phyloP scores from a whole-genome alignment of 352 stramenopile genomes.

The Phytophthora brassicae region DNA sequence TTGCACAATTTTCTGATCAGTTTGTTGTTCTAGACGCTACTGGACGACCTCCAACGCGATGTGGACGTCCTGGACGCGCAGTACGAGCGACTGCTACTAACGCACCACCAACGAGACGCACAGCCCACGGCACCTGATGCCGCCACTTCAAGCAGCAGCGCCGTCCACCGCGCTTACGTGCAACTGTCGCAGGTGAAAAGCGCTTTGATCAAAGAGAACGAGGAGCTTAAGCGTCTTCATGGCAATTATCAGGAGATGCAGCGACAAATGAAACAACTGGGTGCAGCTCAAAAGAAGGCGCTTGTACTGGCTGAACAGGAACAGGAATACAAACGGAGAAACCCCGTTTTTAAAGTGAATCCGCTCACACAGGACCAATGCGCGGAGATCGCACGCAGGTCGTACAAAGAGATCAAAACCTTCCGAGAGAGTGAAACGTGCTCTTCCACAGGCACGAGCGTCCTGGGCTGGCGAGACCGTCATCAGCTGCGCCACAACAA shows the following conservation, averaged over 20 bases:
- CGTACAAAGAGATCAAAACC: slow-evolving; percentile 48
- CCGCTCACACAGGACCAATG: slow-evolving; percentile 47
- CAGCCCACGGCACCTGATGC: slow-evolving; percentile 25
- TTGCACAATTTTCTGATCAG: slow-evolving; percentile 8
- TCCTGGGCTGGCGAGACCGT: slow-evolving; percentile 70
- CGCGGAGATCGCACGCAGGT: slow-evolving; percentile 42
- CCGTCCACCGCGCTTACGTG: slow-evolving; percentile 43
- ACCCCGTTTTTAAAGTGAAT: slow-evolving; percentile 46
- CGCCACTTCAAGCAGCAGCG: neutral
- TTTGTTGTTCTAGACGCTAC: slow-evolving; percentile 42
- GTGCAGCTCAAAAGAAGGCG: slow-evolving; percentile 42
- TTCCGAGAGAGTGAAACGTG: slow-evolving; percentile 57
- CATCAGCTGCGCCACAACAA: slow-evolving; percentile 50
- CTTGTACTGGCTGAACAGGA: slow-evolving; percentile 27
- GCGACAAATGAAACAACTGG: slow-evolving; percentile 45
- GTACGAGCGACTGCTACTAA: slow-evolving; percentile 45
- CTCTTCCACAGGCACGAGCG: slow-evolving; percentile 53
- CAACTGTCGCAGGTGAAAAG: slow-evolving; percentile 50
- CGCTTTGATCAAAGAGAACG: slow-evolving; percentile 57
- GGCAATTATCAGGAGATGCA: slow-evolving; percentile 50
- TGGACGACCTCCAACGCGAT: slow-evolving; percentile 56
- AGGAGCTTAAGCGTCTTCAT: slow-evolving; percentile 48
- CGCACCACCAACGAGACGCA: slow-evolving; percentile 33
- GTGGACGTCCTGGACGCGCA: slow-evolving; percentile 41
- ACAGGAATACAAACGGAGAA: slow-evolving; percentile 46